These are phyloP conservation scores for Pleurotus pulmonarius DNA, from an alignment of 768 basidiomycete species.

Conservation along the genomic window DNA sequence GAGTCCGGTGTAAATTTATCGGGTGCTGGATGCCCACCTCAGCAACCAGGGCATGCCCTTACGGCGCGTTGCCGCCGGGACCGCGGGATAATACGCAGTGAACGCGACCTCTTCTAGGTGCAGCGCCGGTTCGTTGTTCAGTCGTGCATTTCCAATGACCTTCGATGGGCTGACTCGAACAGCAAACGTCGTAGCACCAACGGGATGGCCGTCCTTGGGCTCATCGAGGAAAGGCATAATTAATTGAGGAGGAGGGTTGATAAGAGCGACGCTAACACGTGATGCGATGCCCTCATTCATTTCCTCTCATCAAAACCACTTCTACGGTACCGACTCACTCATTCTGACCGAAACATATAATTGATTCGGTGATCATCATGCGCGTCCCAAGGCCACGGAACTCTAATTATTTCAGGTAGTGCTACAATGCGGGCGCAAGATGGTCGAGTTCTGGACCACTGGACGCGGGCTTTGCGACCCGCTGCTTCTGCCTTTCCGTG, in stretches of 20 bases:
- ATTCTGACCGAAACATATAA: too few species aligned
- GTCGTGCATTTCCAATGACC: slow-evolving; percentile 36
- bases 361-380: too few species aligned
- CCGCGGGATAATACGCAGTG: slow-evolving; percentile 62
- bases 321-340: too few species aligned
- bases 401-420: too few species aligned
- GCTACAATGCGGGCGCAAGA: too few species aligned
- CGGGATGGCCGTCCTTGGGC: slow-evolving; percentile 44
- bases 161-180: slow-evolving; percentile 34
- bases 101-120: slow-evolving; percentile 60
- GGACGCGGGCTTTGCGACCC: too few species aligned
- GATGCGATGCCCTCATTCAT: too few species aligned
- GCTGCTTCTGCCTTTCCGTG: too few species aligned
- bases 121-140: slow-evolving; percentile 38
- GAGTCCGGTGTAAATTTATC: not conserved
- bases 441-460: too few species aligned
- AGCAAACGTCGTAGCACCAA: slow-evolving; percentile 57
- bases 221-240: slow-evolving; percentile 42
- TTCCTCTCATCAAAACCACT: too few species aligned
- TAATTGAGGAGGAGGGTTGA: slow-evolving; percentile 10
- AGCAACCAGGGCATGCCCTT: slow-evolving; percentile 55
- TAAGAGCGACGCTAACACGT: not conserved
- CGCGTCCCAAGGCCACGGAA: too few species aligned
- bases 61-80: slow-evolving; percentile 9
- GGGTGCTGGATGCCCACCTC: slow-evolving; percentile 35